Evolutionary conservation across 73 alveolate genomes (phyloP), one percentile per base, ranked within the genome.

Genomic region (Halteria grandinella): DNA sequence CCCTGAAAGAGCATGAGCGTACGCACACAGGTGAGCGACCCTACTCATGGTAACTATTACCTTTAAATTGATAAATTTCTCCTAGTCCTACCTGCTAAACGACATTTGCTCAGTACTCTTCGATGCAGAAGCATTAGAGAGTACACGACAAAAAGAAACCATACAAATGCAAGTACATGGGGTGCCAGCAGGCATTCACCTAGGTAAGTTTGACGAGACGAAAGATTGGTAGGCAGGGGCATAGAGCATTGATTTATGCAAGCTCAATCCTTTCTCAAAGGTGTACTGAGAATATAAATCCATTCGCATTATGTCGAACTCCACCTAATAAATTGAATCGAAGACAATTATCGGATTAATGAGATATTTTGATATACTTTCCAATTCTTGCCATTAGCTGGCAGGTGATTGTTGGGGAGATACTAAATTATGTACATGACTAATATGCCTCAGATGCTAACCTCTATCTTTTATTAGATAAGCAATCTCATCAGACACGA

Each of bases 1-100:
- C 89, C 50, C 72, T 93, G 33, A 93, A 88, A 66, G 95, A 90
- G 27, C 98, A 93, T 18, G 11, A 57, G 36, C 29, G 75, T 15
- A 57, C 75, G 5, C 75, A 57, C 18, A 57, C 75, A 7, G 75
- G 75, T 4, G 75, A 57, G 31, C 4, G 75, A 34, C 75, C 75
- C 4, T 57, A 57, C 32, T 5, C 18, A 34, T 57, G 75, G 75
- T 57, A 57, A 57, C 18, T 32, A n/a, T n/a, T n/a, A n/a, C 7
- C 25, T 54, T 54, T 8, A 39, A 39, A 39, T 14, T 54, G 17
- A 21, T n/a, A 54, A 7, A n/a, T 54, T 54, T 54, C 8, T 20
- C n/a, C n/a, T 57, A 57, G 75, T 18, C 25, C 50, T 4, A 24
- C 29, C 27, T 80, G 90, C 63, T 25, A 52, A 44, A 28, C 47